phyloP scores from a whole-genome alignment of 2,329 filamentous ascomycete species.

The Xenoacremonium recifei region DNA sequence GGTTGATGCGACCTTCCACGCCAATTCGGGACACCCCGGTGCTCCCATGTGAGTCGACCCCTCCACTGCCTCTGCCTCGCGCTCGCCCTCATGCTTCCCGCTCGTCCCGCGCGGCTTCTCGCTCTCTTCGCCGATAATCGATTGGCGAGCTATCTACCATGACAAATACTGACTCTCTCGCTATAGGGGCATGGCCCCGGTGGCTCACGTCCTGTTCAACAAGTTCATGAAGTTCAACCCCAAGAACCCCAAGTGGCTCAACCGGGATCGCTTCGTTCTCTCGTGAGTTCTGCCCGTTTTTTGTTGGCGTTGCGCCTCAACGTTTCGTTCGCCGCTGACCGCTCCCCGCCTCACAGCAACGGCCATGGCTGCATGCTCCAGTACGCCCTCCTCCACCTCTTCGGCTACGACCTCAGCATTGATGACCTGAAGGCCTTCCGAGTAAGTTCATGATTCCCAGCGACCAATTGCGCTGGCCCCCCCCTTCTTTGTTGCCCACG shows the following conservation, averaged over 20 bases:
- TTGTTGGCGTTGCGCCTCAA: constrained; percentile 1
- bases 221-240: constrained; percentile 99
- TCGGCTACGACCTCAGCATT: constrained; percentile 81
- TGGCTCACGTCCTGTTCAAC: constrained; percentile 96
- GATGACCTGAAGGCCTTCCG: constrained; percentile 97
- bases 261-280: constrained; percentile 97
- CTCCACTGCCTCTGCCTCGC: no score
- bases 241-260: constrained; percentile 95
- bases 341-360: constrained; percentile 59
- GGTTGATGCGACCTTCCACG: constrained; percentile 95
- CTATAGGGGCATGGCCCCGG: constrained; percentile 77
- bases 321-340: constrained; percentile 12
- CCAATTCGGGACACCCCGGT: constrained; percentile 98
- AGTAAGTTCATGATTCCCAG: constrained; percentile 64
- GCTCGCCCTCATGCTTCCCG: constrained; percentile 2
- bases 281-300: constrained; percentile 75
- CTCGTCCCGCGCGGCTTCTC: no score
- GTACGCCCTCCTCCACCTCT: constrained; percentile 96
- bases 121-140: constrained; percentile 8
- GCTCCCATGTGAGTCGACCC: constrained; percentile 75
- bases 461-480: constrained; percentile 1
- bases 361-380: constrained; percentile 99
- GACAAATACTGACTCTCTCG: constrained; percentile 30
- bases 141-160: constrained; percentile 8
- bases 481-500: constrained; percentile 7